A percentile compares a stretch with the other conserved stretches of the same genome.
Evolutionary conservation across 305 asterid genomes (phyloP).

Genomic region (Fraxinus angustifolia): DNA sequence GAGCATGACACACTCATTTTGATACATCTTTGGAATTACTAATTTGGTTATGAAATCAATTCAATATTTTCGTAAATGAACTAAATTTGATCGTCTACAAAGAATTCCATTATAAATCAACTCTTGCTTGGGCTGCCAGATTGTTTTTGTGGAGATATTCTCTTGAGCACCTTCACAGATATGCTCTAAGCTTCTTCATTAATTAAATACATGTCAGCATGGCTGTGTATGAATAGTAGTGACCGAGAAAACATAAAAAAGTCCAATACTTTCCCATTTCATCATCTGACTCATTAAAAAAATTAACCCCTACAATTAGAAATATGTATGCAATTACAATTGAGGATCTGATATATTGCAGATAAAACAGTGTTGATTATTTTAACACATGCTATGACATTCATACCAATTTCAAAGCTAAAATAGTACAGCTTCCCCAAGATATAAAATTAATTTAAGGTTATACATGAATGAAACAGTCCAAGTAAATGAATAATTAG

Average conservation of each 20-base stretch:
- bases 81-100: background rate
- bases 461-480: background rate
- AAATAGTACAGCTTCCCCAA: slow-evolving; percentile 11
- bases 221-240: background rate
- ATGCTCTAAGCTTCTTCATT: background rate
- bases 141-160: background rate
- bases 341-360: background rate
- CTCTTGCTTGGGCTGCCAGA: background rate
- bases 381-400: background rate
- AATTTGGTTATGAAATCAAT: background rate
- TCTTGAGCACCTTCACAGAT: background rate
- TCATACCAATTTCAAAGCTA: background rate
- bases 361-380: background rate
- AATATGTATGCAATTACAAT: background rate
- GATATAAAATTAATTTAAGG: background rate
- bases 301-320: background rate
- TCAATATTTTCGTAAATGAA: background rate
- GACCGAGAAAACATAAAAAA: background rate
- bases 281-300: background rate
- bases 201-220: background rate
- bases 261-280: background rate
- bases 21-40: background rate
- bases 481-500: background rate
- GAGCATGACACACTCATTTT: slow-evolving; percentile 10
- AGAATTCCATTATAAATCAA: background rate